These are phyloP conservation scores for Mycena crocata DNA, from an alignment of 768 basidiomycete species.

Conservation along the genomic window DNA sequence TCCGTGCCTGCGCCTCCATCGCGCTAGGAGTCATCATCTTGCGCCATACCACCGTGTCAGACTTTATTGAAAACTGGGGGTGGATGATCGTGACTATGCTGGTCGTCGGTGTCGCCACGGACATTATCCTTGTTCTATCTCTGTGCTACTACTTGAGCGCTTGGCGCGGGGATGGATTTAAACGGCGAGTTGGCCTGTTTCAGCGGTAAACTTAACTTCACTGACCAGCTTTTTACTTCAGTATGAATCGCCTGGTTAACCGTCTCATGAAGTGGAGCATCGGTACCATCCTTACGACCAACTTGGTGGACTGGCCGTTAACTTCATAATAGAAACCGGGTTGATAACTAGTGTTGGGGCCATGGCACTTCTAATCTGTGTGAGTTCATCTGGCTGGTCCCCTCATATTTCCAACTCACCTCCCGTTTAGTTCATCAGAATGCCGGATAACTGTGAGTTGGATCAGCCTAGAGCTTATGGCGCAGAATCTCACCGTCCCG, in stretches of 20 bases:
- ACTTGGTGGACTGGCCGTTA: no score
- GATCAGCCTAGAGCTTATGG: no score
- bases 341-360: no score
- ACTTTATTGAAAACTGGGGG: not conserved
- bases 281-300: no score
- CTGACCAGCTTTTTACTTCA: not conserved
- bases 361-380: no score
- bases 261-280: slow-evolving; percentile 19
- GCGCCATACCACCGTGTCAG: not conserved
- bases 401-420: no score
- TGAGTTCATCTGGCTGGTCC: no score
- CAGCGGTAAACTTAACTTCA: not conserved
- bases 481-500: no score
- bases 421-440: no score
- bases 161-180: slow-evolving; percentile 17
- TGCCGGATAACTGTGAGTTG: no score
- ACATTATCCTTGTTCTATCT: slow-evolving; percentile 3
- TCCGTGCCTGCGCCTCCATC: slow-evolving; percentile 4
- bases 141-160: slow-evolving; percentile 20
- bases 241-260: slow-evolving; percentile 22
- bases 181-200: not conserved
- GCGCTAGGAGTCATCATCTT: not conserved
- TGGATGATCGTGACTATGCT: slow-evolving; percentile 17
- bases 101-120: slow-evolving; percentile 13
- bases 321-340: no score